Percentiles rank a stretch among this genome's conserved stretches.
These are phyloP conservation scores for Jasminum sambac DNA, from an alignment of 257 asterid species.

Conservation along the genomic window DNA sequence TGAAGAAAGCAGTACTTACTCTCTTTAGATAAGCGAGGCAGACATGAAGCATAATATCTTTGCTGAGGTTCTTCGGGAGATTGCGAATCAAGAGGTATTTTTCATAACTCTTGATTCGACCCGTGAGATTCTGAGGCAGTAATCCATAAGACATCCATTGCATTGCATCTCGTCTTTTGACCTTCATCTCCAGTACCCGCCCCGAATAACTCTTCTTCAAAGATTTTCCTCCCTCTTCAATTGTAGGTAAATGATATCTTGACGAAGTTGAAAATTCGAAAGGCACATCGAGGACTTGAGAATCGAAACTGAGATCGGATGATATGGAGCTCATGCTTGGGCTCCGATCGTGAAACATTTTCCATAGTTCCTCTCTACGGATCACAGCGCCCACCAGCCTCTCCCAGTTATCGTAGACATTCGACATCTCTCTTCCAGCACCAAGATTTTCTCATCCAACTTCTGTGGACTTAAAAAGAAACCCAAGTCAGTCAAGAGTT, in stretches of 20 bases:
- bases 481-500: too few species aligned
- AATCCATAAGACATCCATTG: conserved; percentile 98
- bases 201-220: neutral
- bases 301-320: neutral
- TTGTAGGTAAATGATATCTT: too few species aligned
- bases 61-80: conserved; percentile 95
- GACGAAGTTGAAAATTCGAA: neutral
- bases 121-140: conserved; percentile 78
- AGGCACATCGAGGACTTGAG: neutral
- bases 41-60: conserved; percentile 93
- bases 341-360: neutral
- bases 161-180: conserved; percentile 92
- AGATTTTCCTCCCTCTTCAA: too few species aligned
- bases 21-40: conserved; percentile 80
- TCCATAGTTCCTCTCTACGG: neutral
- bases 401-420: neutral
- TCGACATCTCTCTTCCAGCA: neutral
- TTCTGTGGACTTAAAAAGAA: neutral
- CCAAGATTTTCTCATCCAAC: too few species aligned
- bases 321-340: neutral
- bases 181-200: conserved; percentile 66
- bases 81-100: conserved; percentile 70
- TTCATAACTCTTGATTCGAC: conserved; percentile 85
- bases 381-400: neutral
- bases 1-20: conserved; percentile 41